Base-by-base conservation (phyloP, 805 yeast genomes). In the Candida cerambycidarum region DNA sequence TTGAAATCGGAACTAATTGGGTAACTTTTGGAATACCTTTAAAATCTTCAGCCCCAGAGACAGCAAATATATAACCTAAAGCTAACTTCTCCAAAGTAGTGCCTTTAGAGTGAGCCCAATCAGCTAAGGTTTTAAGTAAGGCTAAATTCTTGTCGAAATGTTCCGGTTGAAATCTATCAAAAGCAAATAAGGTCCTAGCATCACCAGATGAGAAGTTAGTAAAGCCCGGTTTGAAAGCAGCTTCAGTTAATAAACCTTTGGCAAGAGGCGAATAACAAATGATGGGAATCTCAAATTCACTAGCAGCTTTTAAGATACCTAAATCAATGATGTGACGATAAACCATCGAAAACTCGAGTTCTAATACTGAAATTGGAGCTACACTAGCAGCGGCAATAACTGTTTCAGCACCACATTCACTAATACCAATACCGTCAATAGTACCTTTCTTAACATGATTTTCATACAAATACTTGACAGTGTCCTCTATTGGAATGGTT, bases 191-290 rank as follows among this genome's bases (percentile, higher is more conserved):
- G 10, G 29, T 38, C 21, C 44, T 35, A 12, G 38, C 18, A 35
- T 38, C 43, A 15, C 16, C 18, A 5, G 33, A 32, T 2, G 14
- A 15, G 14, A 45, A 12, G 3, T 38, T 24, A 14, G 14, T 14
- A 5, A 41, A 29, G 28, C 18, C 38, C 14, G 61, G 61, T 47
- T 82, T 79, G 16, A 75, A 72, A 48, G 83, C 78, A 4, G 76
- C 73, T 43, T 93, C 95, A 3, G 92, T 82, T 42, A 89, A 71
- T 45, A 83, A 67, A 0, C 96, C 97, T 54, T 86, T 75, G 9
- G 89, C 84, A 42, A 89, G 70, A 23, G 97, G 97, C 23, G 95
- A 85, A 63, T 89, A 89, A 16, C 90, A 87, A 44, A 87, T 69
- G 19, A 87, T 68, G 9, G 92, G 84, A 43, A 89, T 76, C 12